Base-by-base conservation (phyloP, 345 rosid genomes). In the Dovyalis caffra region DNA sequence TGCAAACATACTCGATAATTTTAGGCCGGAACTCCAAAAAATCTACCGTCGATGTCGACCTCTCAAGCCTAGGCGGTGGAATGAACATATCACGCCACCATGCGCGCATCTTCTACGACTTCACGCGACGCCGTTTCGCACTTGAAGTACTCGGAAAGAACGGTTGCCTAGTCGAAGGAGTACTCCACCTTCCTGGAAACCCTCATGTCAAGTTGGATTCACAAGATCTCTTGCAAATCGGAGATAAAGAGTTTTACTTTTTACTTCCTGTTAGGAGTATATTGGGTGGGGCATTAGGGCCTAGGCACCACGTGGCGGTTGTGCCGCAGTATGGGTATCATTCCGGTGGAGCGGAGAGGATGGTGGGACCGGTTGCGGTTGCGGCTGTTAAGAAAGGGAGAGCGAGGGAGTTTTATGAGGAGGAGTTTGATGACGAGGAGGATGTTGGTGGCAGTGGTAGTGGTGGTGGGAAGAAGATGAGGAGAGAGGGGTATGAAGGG, bases 71-170 rank as follows among this genome's bases (percentile, higher is more conserved):
- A 21, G 99, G 98, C 66, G 98, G 99, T 20, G 99, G 97, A 38
- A 95, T 95, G 98, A 95, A 92, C 88, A 95, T 95, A 70, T 95
- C 97, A 20, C 95, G 98, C 65, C 87, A 92, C 79, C 97, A 95
- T 62, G 95, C 99, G 20, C 93, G 99, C 82, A 90, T 95, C 69
- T 92, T 91, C 78, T 92, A 92, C 83, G 97, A 95, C 77, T 95
- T 95, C 86, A 80, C 99, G n/a, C 91, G 98, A 70, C 98, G 98
- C 28, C 98, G 97, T 21, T 95, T 95, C 70, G 96, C 99, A 0
- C 96, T 95, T 5, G 98, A 95, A 85, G 99, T 95, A 51, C 90
- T 95, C n/a, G 99, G 99, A 20, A 95, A 95, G 81, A 95, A 95
- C 70, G 99, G 99, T 21, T 95, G 99, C 76, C 84, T 91, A 68